phyloP scores from a whole-genome alignment of 2,329 filamentous ascomycete species.

The Fusarium globosum region DNA sequence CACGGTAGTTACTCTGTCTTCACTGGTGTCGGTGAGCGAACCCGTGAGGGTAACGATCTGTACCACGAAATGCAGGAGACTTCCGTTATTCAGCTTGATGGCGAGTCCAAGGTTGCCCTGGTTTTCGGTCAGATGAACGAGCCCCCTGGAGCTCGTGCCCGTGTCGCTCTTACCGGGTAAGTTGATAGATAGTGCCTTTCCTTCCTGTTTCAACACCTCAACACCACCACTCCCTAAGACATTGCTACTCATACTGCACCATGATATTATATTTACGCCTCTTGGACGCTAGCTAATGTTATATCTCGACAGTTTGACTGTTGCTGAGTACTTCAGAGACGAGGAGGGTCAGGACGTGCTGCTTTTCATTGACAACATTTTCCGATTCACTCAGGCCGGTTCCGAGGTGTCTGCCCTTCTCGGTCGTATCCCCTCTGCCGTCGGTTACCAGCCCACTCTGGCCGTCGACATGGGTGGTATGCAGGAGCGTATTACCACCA shows the following conservation, averaged over 20 bases:
- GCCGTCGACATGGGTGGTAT: conserved; percentile 99
- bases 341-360: conserved; percentile 91
- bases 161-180: conserved; percentile 93
- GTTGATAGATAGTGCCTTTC: conserved; percentile 14
- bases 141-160: conserved; percentile 98
- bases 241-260: not conserved
- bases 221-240: not conserved
- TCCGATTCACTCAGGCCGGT: conserved; percentile 99
- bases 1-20: conserved; percentile 99
- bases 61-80: conserved; percentile 99
- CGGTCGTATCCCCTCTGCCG: conserved; percentile 99
- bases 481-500: conserved; percentile 99
- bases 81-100: conserved; percentile 98
- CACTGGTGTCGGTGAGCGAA: conserved; percentile 99
- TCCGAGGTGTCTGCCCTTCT: conserved; percentile 99
- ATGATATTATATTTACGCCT: not conserved
- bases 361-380: conserved; percentile 99
- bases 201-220: not conserved
- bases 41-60: conserved; percentile 99
- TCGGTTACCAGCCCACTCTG: conserved; percentile 99
- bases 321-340: conserved; percentile 86
- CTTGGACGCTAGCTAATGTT: not conserved
- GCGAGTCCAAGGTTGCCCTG: conserved; percentile 98
- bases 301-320: conserved; percentile 56
- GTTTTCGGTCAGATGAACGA: conserved; percentile 99